Evolutionary conservation across 257 asterid species (phyloP).

Genomic region (Agastache rugosa): DNA sequence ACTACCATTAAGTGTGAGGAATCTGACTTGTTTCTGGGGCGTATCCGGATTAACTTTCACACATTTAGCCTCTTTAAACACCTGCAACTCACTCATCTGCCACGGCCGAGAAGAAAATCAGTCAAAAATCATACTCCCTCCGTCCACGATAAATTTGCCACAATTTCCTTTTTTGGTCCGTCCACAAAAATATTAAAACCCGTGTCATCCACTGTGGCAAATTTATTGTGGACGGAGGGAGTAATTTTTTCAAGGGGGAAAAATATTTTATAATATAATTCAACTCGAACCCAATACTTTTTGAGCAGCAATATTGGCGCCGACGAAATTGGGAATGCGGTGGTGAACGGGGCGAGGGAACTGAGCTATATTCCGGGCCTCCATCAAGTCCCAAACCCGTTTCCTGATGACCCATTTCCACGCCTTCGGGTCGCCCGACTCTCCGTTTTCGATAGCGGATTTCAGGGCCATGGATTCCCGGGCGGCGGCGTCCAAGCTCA

Average conservation of each 20-base stretch:
- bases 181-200: too few species aligned
- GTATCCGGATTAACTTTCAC: constrained; percentile 97
- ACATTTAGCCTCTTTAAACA: constrained; percentile 72
- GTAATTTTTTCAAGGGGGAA: neutral
- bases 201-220: too few species aligned
- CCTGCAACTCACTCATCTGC: constrained; percentile 79
- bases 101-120: neutral
- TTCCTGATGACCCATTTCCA: constrained; percentile 90
- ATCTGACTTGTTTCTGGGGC: constrained; percentile 91
- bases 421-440: constrained; percentile 71
- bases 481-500: constrained; percentile 78
- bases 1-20: constrained; percentile 80
- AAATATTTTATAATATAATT: neutral
- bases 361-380: constrained; percentile 80
- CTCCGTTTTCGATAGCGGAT: constrained; percentile 48
- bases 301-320: constrained; percentile 67
- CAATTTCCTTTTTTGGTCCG: too few species aligned
- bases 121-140: neutral
- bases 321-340: constrained; percentile 85
- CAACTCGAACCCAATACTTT: constrained; percentile 50
- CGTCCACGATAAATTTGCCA: too few species aligned
- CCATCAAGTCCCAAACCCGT: constrained; percentile 91
- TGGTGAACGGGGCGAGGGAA: constrained; percentile 96
- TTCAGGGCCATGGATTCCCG: constrained; percentile 70
- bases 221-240: too few species aligned